Base-by-base conservation (phyloP, 1,139 yeast genomes). In the Lodderomyces theae region DNA sequence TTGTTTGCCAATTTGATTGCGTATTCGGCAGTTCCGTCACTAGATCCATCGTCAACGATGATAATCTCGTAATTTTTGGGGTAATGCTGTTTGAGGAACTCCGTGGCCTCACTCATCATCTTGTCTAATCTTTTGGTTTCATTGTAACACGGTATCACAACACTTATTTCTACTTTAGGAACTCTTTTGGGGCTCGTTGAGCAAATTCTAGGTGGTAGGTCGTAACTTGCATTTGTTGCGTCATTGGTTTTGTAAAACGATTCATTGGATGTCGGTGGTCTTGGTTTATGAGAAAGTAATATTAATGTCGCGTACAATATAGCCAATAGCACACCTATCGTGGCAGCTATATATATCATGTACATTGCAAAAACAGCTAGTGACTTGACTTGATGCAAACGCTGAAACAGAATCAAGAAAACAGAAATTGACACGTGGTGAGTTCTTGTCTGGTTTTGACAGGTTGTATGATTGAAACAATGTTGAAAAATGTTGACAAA, bases 81-180 rank as follows among this genome's bases (percentile, higher is more conserved):
- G 45, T 65, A 69, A 6, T 61, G 50, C 3, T 46, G 35, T 26
- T 72, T 60, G 46, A 94, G 68, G 51, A 74, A 79, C 9, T 62
- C 76, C 32, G 87, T 72, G 2, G 94, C 77, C 46, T 92, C 97
- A 41, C 79, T 82, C 42, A 92, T 69, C 95, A 92, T 87, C 37
- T 66, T 60, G 23, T 79, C 78, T 44, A 92, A 72, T 43, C 98
- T 72, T 17, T 70, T 61, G 1, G 85, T 81, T 63, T 92, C 98
- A 58, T 92, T 92, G 58, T 77, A 92, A 57, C 97, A 89, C 8
- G 98, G 98, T 13, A 92, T 77, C 11, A 94, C 88, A 23, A 92
- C 82, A 29, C 94, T 80, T 37, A 90, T 53, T 32, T 73, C 73
- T 19, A 84, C 60, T 1, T 54, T 59, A 3, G 21, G 16, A 9